phyloP scores from a whole-genome alignment of 257 asterid genomes.

The Solanum ossicruentum region DNA sequence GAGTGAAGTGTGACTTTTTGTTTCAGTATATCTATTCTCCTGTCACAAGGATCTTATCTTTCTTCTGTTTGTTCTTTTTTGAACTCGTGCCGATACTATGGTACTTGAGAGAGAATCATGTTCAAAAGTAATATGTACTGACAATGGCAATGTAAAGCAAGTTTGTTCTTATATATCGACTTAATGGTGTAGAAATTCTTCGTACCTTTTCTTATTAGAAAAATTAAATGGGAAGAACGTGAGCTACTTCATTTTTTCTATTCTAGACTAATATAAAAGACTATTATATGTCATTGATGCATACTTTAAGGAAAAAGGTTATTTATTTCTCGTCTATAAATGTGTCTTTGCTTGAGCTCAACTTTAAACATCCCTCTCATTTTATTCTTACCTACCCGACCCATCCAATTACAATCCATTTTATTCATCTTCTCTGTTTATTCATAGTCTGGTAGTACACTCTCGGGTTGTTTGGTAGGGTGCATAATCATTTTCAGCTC shows the following conservation, averaged over 20 bases:
- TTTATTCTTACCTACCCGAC: neutral
- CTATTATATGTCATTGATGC: neutral
- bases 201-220: neutral
- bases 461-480: no score
- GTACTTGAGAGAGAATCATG: neutral
- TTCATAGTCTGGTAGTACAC: neutral
- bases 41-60: neutral
- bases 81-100: neutral
- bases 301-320: neutral
- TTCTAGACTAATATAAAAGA: neutral
- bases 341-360: neutral
- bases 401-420: neutral
- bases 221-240: neutral
- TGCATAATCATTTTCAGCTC: no score
- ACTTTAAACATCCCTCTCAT: neutral
- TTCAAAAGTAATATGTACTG: neutral
- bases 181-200: neutral
- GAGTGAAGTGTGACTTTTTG: slow-evolving; percentile 21
- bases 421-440: neutral
- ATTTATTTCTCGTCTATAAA: neutral
- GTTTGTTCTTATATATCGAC: neutral
- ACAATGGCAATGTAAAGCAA: neutral
- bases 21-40: neutral
- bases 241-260: neutral
- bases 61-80: neutral